These are phyloP conservation scores for Ustilago tritici DNA, from an alignment of 1,284 basidiomycete genomes.

Conservation along the genomic window DNA sequence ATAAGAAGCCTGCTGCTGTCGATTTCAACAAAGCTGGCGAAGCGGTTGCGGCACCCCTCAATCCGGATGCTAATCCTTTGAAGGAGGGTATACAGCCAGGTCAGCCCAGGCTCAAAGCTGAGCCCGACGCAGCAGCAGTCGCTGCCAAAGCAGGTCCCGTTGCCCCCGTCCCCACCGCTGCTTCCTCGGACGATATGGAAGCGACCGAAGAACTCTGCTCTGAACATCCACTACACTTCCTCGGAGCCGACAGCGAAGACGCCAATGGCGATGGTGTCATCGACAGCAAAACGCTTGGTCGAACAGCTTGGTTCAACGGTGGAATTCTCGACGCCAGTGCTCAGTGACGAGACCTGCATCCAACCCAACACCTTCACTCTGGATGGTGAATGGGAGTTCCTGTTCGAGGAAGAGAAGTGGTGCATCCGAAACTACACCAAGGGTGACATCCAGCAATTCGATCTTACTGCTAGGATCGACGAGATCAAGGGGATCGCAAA, in stretches of 20 bases:
- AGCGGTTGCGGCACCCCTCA: neutral
- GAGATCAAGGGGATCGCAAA: constrained; percentile 32
- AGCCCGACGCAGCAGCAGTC: constrained; percentile 1
- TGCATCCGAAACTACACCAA: constrained; percentile 50
- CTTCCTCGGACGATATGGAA: constrained; percentile 5
- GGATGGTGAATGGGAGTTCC: constrained; percentile 42
- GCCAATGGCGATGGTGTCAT: constrained; percentile 18
- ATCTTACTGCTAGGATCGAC: constrained; percentile 25
- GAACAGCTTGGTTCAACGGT: constrained; percentile 50
- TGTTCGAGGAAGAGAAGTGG: constrained; percentile 46
- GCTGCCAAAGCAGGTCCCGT: neutral
- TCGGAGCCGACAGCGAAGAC: constrained; percentile 41
- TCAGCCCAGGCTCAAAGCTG: constrained; percentile 2
- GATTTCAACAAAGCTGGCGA: constrained; percentile 20
- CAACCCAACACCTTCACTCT: constrained; percentile 38
- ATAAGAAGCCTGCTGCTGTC: constrained; percentile 12
- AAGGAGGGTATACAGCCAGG: constrained; percentile 23
- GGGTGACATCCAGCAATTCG: constrained; percentile 31
- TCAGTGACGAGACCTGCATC: constrained; percentile 37
- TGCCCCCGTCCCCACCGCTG: neutral
- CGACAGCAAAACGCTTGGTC: constrained; percentile 26
- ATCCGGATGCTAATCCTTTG: constrained; percentile 16
- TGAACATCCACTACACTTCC: constrained; percentile 48
- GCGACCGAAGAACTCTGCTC: constrained; percentile 43
- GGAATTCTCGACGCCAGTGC: constrained; percentile 40